Evolutionary conservation across 345 rosid species (phyloP), one percentile per base, ranked within the genome.

Genomic region (Melastoma malabathricum): DNA sequence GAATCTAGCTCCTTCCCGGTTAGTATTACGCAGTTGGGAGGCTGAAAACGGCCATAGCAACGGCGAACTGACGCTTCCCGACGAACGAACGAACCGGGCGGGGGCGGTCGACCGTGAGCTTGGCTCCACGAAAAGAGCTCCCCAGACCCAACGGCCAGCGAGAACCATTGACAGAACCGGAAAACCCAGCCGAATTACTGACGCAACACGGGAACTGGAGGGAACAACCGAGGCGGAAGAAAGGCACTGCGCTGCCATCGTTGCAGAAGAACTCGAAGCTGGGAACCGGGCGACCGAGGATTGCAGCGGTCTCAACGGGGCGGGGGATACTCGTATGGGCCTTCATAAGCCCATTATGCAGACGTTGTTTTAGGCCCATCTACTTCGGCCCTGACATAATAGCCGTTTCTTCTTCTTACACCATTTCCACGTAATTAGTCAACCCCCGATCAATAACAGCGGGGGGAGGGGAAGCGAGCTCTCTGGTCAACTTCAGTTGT

Each of bases 1-100:
- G 31, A 44, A 14, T 14, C 22, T 7, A 61, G n/a, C 1, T 18
- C 3, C 44, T 18, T 10, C 34, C 44, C 43, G 13, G 9, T 22
- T 15, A 52, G 59, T 46, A 76, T 65, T 43, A 80, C 92, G 71
- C 34, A 13, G 82, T 81, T 3, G 95, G 94, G 52, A 86, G 86
- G 56, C 75, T 81, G n/a, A 76, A 65, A 53, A 77, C 62, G 10
- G 73, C 74, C 2, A 77, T 75, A 12, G 73, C 73, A 1, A 65
- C 53, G 22, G 72, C 48, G 9, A 78, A 62, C 57, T 66, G 69
- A 48, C 61, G 68, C 51, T 47, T 52, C 58, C 58, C 16, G 45
- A 69, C 54, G 62, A 66, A 62, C 53, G 12, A 34, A 34, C 44
- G 51, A 45, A 51, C 63, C 22, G 61, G 67, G 48, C 66, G 61